Base-by-base conservation (phyloP, 1,284 basidiomycete genomes). In the Naganishia albida region DNA sequence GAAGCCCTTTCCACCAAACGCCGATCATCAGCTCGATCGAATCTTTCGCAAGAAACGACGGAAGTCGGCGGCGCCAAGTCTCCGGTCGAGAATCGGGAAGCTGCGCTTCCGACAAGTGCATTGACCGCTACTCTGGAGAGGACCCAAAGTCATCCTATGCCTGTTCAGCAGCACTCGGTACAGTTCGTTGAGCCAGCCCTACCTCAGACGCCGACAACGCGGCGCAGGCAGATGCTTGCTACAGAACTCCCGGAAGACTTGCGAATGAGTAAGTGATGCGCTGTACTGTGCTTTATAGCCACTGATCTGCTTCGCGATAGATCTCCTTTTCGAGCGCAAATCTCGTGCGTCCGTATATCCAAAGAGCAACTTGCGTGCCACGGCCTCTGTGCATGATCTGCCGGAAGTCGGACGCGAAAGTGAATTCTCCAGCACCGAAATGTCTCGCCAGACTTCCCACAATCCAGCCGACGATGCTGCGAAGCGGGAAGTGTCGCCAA, bases 231-330 rank as follows among this genome's bases (percentile, higher is more conserved):
- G 40, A 68, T 68, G 67, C 46, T 68, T 23, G 67, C 67, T 15
- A 68, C 67, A 1, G 67, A 68, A 20, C 51, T 68, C 30, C 67
- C 67, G 7, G 67, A 68, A 44, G 67, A 68, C 53, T 42, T 68
- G 12, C 57, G 67, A 13, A 20, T 68, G 34, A 68, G 67, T 68
- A 38, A 63, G 66, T 64, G 34, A 42, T 16, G 1, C 26, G n/a
- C 15, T n/a, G 3, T 40, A 7, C 16, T 18, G 6, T 25, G 3
- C 34, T 12, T 7, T 16, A 13, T 30, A 15, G 15, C 12, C 50
- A 2, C 28, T 23, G 18, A 42, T 39, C 25, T 38, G 7, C 16
- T 16, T 16, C 30, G 7, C 18, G 10, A 10, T n/a, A 68, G 67
- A 68, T 30, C 39, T 68, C 1, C 65, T 68, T 25, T 68, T 59